Conservation (phyloP, 1,284 basidiomycete genomes). For the Cutaneotrichosporon spelunceum region DNA sequence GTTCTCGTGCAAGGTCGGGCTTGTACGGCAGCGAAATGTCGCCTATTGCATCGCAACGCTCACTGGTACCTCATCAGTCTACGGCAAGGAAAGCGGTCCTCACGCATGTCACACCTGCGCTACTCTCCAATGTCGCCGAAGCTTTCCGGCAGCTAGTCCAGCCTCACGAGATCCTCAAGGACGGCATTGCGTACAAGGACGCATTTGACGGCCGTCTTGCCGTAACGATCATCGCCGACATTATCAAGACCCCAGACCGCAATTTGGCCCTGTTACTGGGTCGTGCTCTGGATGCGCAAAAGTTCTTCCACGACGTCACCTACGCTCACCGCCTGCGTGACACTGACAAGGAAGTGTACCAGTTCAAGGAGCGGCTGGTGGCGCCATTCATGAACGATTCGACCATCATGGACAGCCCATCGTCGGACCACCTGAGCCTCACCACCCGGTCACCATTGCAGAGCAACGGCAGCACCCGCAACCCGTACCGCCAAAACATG, state of each 20-base stretch:
- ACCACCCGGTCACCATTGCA: conserved; percentile 27
- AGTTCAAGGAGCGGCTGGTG: conserved; percentile 61
- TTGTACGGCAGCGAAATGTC: conserved; percentile 26
- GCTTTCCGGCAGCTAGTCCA: conserved; percentile 81
- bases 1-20: conserved; percentile 2
- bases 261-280: conserved; percentile 92
- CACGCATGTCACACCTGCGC: conserved; percentile 69
- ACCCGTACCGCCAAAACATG: conserved; percentile 5
- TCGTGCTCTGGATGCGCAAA: conserved; percentile 92
- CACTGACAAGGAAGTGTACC: conserved; percentile 84
- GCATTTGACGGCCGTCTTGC: conserved; percentile 96
- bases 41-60: conserved; percentile 39
- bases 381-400: conserved; percentile 40
- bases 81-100: conserved; percentile 32
- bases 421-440: conserved; percentile 25
- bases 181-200: conserved; percentile 92
- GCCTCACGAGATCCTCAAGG: conserved; percentile 78
- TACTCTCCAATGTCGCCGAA: conserved; percentile 89
- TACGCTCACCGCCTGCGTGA: conserved; percentile 96
- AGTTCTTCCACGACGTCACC: conserved; percentile 99
- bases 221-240: conserved; percentile 92
- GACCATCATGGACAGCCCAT: conserved; percentile 30
- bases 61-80: conserved; percentile 31
- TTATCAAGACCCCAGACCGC: conserved; percentile 96
- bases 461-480: conserved; percentile 22